Conservation (phyloP, 192 early-diverging fungal species). For the Bifiguratus adelaidae region DNA sequence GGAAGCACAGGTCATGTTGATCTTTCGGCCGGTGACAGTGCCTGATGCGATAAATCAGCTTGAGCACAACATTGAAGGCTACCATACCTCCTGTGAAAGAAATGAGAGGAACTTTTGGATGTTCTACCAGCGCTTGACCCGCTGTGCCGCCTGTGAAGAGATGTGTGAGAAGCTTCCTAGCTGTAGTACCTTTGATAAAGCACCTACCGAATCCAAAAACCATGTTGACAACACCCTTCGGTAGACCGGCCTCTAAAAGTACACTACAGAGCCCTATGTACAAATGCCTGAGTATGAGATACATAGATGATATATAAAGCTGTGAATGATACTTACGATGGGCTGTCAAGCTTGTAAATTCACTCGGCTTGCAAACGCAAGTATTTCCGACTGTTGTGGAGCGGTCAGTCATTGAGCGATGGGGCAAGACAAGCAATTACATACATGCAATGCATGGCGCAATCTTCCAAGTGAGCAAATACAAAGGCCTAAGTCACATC, state of each 20-base stretch:
- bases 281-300: background rate
- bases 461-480: constrained; percentile 65
- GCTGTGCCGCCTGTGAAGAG: constrained; percentile 21
- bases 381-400: constrained; percentile 50
- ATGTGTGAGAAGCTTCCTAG: no score
- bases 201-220: constrained; percentile 48
- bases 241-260: constrained; percentile 54
- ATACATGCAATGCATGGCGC: constrained; percentile 51
- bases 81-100: constrained; percentile 59
- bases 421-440: background rate
- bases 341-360: constrained; percentile 43
- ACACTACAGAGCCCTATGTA: constrained; percentile 44
- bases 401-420: background rate
- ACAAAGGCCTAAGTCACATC: constrained; percentile 43
- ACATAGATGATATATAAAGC: background rate
- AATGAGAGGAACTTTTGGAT: constrained; percentile 49
- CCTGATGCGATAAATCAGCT: constrained; percentile 5
- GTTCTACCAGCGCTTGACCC: constrained; percentile 53
- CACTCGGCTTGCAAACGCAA: constrained; percentile 60
- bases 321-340: constrained; percentile 14
- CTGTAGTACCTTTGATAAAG: no score
- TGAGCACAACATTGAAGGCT: background rate
- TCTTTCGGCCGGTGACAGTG: constrained; percentile 45
- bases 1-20: constrained; percentile 32
- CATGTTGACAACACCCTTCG: constrained; percentile 67